Conservation (phyloP, 2,329 filamentous ascomycete genomes). For the Curvularia verruculosa region DNA sequence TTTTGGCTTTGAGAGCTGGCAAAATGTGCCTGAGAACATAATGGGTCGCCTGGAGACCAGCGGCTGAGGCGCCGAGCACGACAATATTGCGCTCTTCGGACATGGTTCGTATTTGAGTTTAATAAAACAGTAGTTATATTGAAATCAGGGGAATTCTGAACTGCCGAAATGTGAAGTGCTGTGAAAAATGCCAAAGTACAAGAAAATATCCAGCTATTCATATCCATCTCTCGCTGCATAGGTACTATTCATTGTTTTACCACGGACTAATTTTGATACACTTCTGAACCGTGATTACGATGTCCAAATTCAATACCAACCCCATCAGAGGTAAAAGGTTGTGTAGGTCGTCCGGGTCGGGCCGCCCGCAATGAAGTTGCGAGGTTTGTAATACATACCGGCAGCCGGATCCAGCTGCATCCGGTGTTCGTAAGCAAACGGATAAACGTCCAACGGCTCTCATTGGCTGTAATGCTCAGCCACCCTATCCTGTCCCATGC, state of each 20-base stretch:
- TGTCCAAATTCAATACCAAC: background rate
- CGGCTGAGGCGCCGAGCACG: conserved; percentile 41
- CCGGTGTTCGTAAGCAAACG: conserved; percentile 10
- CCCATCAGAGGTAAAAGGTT: background rate
- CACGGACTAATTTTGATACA: conserved; percentile 6
- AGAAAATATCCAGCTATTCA: background rate
- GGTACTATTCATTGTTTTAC: background rate
- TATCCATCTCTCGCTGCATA: conserved; percentile 1
- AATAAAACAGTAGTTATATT: background rate
- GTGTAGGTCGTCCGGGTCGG: background rate
- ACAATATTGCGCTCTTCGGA: conserved; percentile 45
- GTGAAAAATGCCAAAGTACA: background rate
- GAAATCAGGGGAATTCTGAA: background rate
- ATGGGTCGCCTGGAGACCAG: conserved; percentile 41
- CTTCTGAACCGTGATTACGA: background rate
- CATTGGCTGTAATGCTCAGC: background rate
- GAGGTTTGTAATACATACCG: conserved; percentile 10
- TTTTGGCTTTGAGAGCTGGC: conserved; percentile 39
- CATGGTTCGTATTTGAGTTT: conserved; percentile 24
- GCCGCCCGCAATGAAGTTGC: background rate
- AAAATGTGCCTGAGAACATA: conserved; percentile 47
- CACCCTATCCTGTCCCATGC: background rate
- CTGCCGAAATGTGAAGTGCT: background rate
- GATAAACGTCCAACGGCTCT: background rate
- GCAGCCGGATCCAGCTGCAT: conserved; percentile 2